Base-by-base conservation (phyloP, 2,329 filamentous ascomycete species). In the Calonectria pteridis region DNA sequence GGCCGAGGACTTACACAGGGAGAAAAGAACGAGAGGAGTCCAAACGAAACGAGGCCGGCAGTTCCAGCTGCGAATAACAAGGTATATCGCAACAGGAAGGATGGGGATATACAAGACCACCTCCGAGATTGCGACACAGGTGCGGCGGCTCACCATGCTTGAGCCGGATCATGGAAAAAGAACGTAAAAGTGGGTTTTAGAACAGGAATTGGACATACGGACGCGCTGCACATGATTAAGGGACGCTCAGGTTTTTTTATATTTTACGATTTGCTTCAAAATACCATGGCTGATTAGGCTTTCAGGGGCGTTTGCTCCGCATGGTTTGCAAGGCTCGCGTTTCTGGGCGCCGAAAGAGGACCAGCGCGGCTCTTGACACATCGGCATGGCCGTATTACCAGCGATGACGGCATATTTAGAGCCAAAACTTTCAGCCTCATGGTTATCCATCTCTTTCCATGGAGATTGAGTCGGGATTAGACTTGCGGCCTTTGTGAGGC, bases 61-160 rank as follows among this genome's bases (percentile, higher is more conserved):
- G 9, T 9, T 49, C 37, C 59, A 23, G 10, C 18, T 49, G 10
- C 40, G 59, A 2, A 64, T 20, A n/a, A 40, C n/a, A 4, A 64
- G 28, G 59, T 64, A 14, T 18, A 23, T 33, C 1, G 59, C 37
- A 31, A 64, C 11, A 7, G 59, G 59, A n/a, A 64, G 40, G 33
- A 64, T 11, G 18, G 59, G 59, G 3, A 37, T 14, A 46, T 64
- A 64, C 11, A 64, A 14, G 40, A 49, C 37, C n/a, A 49, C 40
- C 31, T 64, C 37, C 28, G 59, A 43, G 20, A 64, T 64, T 33
- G 59, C 59, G 40, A 64, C 59, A 49, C 59, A 64, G 6, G 59
- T 49, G 18, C 40, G 40, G 59, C 37, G 40, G 59, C 9, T 64
- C 26, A 64, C 59, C 59, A 64, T 64, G 5, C 37, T 64, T 64